Evolutionary conservation across 2,329 filamentous ascomycete species (phyloP), one percentile per base, ranked within the genome.

Genomic region (Xylaria sp.): DNA sequence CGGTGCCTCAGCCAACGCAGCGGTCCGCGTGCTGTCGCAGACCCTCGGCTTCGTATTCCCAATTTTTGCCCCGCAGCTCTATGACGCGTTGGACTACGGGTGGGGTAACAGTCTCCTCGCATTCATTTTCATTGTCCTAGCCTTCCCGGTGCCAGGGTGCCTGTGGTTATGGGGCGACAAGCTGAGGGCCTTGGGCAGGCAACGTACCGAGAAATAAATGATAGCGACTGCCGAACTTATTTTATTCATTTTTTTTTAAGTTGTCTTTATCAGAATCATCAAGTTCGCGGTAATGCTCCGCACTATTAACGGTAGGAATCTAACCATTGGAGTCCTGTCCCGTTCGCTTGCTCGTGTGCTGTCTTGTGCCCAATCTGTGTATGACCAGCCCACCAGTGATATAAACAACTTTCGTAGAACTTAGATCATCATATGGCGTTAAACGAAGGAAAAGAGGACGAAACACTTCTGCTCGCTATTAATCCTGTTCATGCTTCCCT

Each of bases 1-100:
- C 25, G 76, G 76, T 1, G 80, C 80, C 5, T 80, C 78, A 1
- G 80, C 79, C 0, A 83, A 84, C 65, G 87, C 86, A 0, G 86
- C 86, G 0, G 85, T 84, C 5, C 86, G 85, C 0, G 81, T 89
- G 1, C 78, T 88, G 37, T 82, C 85, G 37, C 85, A 84, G 16
- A 74, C 89, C 8, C 80, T 84, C 1, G 87, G 85, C 0, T 88
- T 88, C 25, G 77, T 83, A 0, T 86, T 90, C 59, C 88, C 87
- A 0, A 81, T 90, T 0, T 88, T 88, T 4, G 86, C 84, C 0
- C 82, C 81, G 0, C 77, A 80, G 1, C 73, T 82, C 60, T 81
- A 80, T 44, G 64, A 53, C 0, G 71, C 65, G 9, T 71, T 82
- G 4, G 78, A 57, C 76, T 89, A 69, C 71, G 88, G 73, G 72